These are phyloP conservation scores for Capsella rubella DNA, from an alignment of 441 rosid species.

Conservation along the genomic window DNA sequence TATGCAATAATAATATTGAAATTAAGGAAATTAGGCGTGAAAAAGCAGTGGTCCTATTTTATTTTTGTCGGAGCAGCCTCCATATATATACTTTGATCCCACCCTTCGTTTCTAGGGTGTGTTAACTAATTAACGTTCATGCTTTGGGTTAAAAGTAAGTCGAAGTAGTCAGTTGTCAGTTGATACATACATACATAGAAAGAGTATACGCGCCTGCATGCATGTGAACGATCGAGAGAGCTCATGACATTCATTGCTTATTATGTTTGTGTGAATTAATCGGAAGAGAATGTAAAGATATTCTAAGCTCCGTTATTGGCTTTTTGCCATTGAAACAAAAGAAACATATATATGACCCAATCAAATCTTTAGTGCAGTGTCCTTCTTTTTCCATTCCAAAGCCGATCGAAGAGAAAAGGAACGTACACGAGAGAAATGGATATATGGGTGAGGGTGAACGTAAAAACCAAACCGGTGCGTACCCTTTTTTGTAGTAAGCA, in stretches of 20 bases:
- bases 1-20: not conserved
- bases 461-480: slow-evolving; percentile 12
- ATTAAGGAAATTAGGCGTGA: slow-evolving; percentile 30
- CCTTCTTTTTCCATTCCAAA: not conserved
- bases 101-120: slow-evolving; percentile 25
- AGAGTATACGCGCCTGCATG: slow-evolving; percentile 24
- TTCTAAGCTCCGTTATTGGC: not conserved
- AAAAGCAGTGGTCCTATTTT: slow-evolving; percentile 18
- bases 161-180: not conserved
- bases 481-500: slow-evolving; percentile 20
- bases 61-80: slow-evolving; percentile 21
- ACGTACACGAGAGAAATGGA: not conserved
- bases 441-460: not conserved
- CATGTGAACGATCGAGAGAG: too few species aligned
- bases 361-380: not conserved
- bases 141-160: not conserved
- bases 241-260: not conserved
- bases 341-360: not conserved
- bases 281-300: not conserved
- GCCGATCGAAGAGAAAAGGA: too few species aligned
- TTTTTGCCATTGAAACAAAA: not conserved
- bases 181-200: not conserved
- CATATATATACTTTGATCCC: slow-evolving; percentile 20
- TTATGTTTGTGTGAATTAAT: not conserved
- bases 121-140: too few species aligned